Base-by-base conservation (phyloP, 2,329 filamentous ascomycete species). In the Alternaria consortialis region DNA sequence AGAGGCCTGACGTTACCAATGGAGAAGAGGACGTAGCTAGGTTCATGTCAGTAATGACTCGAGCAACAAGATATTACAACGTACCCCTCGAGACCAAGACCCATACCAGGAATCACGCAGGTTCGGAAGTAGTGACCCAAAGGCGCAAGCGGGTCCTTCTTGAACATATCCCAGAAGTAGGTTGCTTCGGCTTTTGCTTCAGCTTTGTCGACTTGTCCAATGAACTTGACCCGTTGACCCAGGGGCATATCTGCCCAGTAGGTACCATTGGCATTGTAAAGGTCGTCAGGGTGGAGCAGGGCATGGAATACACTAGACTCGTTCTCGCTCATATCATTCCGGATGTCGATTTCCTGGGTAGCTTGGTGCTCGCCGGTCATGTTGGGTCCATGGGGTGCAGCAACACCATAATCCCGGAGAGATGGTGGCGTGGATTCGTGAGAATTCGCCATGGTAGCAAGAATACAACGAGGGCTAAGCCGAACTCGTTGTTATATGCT, bases 161-260 rank as follows among this genome's bases (percentile, higher is more conserved):
- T 97, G 74, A 92, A 86, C 91, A 97, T 97, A 34, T 79, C 67
- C 83, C 91, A 91, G 66, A 95, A 89, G 36, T 81, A 81, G 23
- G 71, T 74, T 40, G 91, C 82, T 81, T 98, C 94, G 55, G 85
- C 83, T 68, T 81, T 84, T 53, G 90, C 83, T 79, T 97, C 94
- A 44, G 83, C 81, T 60, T 83, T 84, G 79, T 97, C 90, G 77
- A 93, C 88, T 60, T 87, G 85, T 77, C 82, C 84, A 74, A 97
- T 90, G 75, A 98, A 98, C 65, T 84, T 83, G 73, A 92, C 77
- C 64, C 92, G 89, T 82, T 94, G 81, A 62, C 79, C 71, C 52
- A 93, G 74, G 20, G 90, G 88, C 71, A 98, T 83, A 76, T 97
- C 94, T 34, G 94, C 94, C 94, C 94, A 98, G 86, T 98, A 98